These are phyloP conservation scores for Termitomyces heimii DNA, from an alignment of 768 basidiomycete genomes.

Conservation along the genomic window DNA sequence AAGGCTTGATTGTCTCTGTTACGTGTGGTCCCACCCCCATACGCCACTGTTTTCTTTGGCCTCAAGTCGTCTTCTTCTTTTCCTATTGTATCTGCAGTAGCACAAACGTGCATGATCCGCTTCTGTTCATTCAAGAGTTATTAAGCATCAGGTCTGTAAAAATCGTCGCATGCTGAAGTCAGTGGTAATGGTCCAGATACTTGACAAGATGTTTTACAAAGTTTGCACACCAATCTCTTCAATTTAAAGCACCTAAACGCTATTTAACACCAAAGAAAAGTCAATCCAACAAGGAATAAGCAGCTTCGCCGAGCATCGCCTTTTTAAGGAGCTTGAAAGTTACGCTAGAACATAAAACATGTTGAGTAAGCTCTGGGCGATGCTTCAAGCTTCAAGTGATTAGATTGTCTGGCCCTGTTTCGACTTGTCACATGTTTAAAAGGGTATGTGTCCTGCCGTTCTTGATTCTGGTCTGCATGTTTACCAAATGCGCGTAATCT, in stretches of 20 bases:
- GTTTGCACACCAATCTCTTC: constrained; percentile 52
- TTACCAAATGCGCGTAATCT: constrained; percentile 16
- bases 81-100: constrained; percentile 35
- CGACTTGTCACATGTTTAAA: constrained; percentile 28
- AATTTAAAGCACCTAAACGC: constrained; percentile 30
- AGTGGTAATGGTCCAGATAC: constrained; percentile 44
- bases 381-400: not conserved
- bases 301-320: constrained; percentile 52
- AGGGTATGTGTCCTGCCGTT: too few species aligned
- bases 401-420: constrained; percentile 24
- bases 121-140: constrained; percentile 40
- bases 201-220: constrained; percentile 52
- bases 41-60: constrained; percentile 28
- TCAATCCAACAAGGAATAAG: constrained; percentile 46
- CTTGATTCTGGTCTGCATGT: too few species aligned
- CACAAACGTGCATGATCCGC: constrained; percentile 37
- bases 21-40: constrained; percentile 34
- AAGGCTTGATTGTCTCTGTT: constrained; percentile 39
- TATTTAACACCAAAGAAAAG: not conserved
- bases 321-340: constrained; percentile 29
- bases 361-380: not conserved
- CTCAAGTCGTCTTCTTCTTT: constrained; percentile 27
- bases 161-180: constrained; percentile 51
- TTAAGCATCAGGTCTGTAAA: constrained; percentile 41
- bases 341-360: constrained; percentile 14